Percentiles rank a stretch among this genome's conserved stretches.
These are phyloP conservation scores for Schwanniomyces yamadae DNA, from an alignment of 805 yeast species.

Conservation along the genomic window DNA sequence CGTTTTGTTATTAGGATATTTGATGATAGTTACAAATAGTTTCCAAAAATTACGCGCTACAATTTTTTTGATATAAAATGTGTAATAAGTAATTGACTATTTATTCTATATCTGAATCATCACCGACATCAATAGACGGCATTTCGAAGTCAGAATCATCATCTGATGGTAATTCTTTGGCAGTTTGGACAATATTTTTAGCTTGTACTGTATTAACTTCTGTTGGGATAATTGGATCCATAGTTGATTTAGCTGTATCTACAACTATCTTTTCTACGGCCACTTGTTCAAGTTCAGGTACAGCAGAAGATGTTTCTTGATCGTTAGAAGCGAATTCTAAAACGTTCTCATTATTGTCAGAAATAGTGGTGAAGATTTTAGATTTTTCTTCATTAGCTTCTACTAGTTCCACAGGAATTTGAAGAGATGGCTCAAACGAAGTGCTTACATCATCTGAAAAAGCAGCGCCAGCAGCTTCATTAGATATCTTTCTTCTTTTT, in stretches of 20 bases:
- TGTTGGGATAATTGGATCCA: too few species aligned
- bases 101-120: conserved; percentile 41
- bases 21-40: background rate
- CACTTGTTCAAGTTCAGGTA: background rate
- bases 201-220: too few species aligned
- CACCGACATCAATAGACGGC: conserved; percentile 46
- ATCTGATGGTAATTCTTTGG: too few species aligned
- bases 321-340: too few species aligned
- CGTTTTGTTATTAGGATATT: background rate
- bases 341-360: too few species aligned
- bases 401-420: too few species aligned
- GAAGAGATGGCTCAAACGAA: too few species aligned
- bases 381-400: too few species aligned
- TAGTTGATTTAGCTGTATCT: background rate
- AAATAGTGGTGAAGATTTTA: too few species aligned
- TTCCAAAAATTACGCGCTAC: conserved; percentile 1
- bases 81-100: conserved; percentile 2
- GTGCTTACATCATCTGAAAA: too few species aligned
- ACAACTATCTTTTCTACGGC: background rate
- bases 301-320: background rate
- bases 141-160: conserved; percentile 51
- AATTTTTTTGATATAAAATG: background rate
- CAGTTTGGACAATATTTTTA: background rate
- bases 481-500: conserved; percentile 4
- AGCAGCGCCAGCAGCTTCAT: background rate